These are phyloP conservation scores for Russula sp. DNA, from an alignment of 768 basidiomycete species.

Conservation along the genomic window DNA sequence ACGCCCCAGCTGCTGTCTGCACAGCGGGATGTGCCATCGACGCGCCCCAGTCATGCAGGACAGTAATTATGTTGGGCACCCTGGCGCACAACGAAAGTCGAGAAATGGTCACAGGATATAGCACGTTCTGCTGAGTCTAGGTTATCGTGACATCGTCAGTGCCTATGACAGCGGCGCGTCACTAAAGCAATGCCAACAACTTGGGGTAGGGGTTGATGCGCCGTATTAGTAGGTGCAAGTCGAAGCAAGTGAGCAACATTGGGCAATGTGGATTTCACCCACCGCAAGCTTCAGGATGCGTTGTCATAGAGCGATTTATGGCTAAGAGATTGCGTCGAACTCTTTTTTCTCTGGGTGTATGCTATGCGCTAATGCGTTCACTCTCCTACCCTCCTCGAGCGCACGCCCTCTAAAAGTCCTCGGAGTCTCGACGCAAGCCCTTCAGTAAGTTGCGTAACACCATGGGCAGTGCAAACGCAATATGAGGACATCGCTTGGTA, in stretches of 20 bases:
- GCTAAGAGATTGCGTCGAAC: background rate
- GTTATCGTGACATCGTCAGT: no score
- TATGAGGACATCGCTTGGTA: constrained; percentile 84
- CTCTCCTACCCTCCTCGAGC: constrained; percentile 29
- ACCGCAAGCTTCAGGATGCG: background rate
- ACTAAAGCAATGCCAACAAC: no score
- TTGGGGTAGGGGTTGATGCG: background rate
- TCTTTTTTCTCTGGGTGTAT: background rate
- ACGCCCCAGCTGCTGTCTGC: background rate
- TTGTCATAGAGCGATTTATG: background rate
- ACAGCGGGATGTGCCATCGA: no score
- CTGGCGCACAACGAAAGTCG: no score
- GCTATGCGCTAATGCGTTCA: background rate
- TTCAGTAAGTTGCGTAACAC: constrained; percentile 60
- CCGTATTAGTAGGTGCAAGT: background rate
- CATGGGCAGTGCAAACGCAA: constrained; percentile 71
- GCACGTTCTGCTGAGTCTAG: no score
- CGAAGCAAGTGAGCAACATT: background rate
- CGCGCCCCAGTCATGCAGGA: background rate
- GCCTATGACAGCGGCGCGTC: no score
- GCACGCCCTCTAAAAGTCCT: constrained; percentile 33
- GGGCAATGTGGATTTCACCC: background rate
- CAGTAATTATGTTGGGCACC: background rate
- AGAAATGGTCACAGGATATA: background rate
- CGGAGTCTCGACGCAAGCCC: constrained; percentile 51